Evolutionary conservation across 257 asterid genomes (phyloP), one percentile per base, ranked within the genome.

Genomic region (Lavandula angustifolia): DNA sequence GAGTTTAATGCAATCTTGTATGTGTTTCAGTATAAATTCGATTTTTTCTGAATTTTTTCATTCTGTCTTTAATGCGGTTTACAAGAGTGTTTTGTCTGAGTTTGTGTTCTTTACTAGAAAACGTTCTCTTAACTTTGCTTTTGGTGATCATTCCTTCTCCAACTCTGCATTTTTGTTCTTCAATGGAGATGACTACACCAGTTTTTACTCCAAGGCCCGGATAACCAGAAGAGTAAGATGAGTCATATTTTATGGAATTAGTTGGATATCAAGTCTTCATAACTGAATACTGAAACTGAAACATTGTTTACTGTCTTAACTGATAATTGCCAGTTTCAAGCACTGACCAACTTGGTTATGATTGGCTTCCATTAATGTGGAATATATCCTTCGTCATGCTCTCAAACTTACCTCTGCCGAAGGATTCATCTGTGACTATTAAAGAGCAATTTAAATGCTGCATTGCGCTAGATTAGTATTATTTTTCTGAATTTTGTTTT

Each of bases 331-430:
- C n/a, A n/a, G n/a, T n/a, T n/a, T n/a, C n/a, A n/a, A n/a, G n/a
- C 7, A 33, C 14, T 33, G 59, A 40, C 31, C 14, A 27, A 44
- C 5, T n/a, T n/a, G n/a, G 49, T 70, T 51, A 17, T 13, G 27
- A 65, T 47, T 29, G 51, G 35, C 54, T 76, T 43, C 66, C 22
- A 6, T 67, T 60, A 60, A 91, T 96, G 81, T 44, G 70, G 85
- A 73, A 67, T 77, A 69, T 62, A 94, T 91, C 95, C 13, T 86
- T 91, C 73, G 79, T 91, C 46, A 73, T 91, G 94, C 98, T 96
- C 35, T 86, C 96, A 34, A 88, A 91, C 71, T 79, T 88, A 75
- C 98, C 96, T 22, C 74, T 76, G 68, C 98, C 98, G 6, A 85
- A 80, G 75, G 88, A 91, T 73, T 73, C 89, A 60, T 81, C 82